Evolutionary conservation across 345 rosid genomes (phyloP), one percentile per base, ranked within the genome.

Genomic region (Syzygium aqueum): DNA sequence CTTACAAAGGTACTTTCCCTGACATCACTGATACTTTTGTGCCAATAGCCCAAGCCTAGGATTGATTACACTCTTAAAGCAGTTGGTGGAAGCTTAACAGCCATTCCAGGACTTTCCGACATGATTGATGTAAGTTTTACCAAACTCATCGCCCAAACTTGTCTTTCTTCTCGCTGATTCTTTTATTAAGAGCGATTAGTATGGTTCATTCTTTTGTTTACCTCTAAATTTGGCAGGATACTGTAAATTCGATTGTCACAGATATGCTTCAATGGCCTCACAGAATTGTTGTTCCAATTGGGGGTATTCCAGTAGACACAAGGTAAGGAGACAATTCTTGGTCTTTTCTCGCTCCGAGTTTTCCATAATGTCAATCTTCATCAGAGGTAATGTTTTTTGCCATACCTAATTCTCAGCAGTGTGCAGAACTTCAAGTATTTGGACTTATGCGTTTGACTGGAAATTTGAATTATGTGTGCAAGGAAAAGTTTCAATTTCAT

Each of bases 221-320:
- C 67, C 27, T 37, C 67, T 65, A 37, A 88, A 84, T 87, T 86
- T 90, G 57, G 85, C 90, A 97, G 99, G 99, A 98, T 89, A 96
- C 97, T 3, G 98, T 98, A 89, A 56, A 96, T 86, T 84, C 99
- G 46, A 98, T 98, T 85, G 96, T 98, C 78, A 90, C 91, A 86
- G 98, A 98, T 88, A 98, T 90, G 98, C 99, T 98, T 88, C 98
- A 98, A 90, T 98, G 99, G 99, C 99, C 99, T 53, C 98, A 96
- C 91, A 95, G 99, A 93, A 96, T 98, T 88, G 98, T 96, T 91
- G 99, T 98, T 86, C 99, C 99, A 78, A 90, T 98, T 86, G 99
- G 99, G 88, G 99, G 98, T 88, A 90, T 93, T 78, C 94, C 96
- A 87, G 97, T 95, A 89, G 99, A 98, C 90, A 87, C 89, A 19